Base-by-base conservation (phyloP, 768 basidiomycete species). In the Mycena amicta region DNA sequence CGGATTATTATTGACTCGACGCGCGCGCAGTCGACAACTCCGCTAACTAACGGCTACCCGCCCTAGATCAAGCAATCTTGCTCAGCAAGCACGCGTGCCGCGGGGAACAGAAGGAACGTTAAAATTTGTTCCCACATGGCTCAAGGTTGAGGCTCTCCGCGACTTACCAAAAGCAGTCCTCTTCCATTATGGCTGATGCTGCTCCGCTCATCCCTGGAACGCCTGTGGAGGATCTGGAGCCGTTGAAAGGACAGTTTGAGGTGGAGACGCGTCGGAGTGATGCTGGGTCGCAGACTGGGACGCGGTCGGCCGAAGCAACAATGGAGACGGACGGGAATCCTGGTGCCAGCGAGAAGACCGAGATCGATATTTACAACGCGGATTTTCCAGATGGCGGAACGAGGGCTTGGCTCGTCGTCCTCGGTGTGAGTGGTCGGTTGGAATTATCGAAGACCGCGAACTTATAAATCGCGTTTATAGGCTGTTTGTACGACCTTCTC, bases 311-410 rank as follows among this genome's bases (percentile, higher is more conserved):
- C 4, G 27, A 12, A 13, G 27, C 25, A 28, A 12, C 23, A 28
- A 29, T 28, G 23, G 47, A 29, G 13, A 12, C 47, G 13, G 25
- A 29, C 13, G 11, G 6, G 23, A 13, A 49, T n/a, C 8, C 12
- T 16, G 22, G 12, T 15, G 22, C 43, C 15, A n/a, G 20, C 43
- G 43, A 45, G 20, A 45, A 45, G 43, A 23, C 12, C 20, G 8
- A 8, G 13, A 23, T 26, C 25, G 63, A 63, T 31, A 53, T 57
- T 29, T 63, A 50, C 30, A 25, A 54, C 27, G 55, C 27, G 20
- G 57, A 59, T 23, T 63, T 53, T 57, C 62, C 62, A 2, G 62
- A 63, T 31, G 62, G 62, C 31, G 62, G 62, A 4, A 18, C 39
- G 15, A 43, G 55, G 26, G 58, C 62, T 5, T 63, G 62, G 62